phyloP scores from a whole-genome alignment of 306 rosid genomes.

The Macrotyloma uniflorum region DNA sequence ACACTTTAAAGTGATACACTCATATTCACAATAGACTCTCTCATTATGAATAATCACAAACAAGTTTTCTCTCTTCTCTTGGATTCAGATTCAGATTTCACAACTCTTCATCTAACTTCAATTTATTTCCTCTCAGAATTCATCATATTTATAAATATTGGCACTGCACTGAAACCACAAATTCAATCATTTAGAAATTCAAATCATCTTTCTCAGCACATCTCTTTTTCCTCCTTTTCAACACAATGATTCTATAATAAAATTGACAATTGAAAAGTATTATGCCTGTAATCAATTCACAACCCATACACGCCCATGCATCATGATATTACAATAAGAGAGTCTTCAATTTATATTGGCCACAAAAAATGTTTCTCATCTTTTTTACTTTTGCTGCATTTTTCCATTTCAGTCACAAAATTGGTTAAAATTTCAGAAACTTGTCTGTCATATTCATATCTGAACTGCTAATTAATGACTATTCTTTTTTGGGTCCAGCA shows the following conservation, averaged over 20 bases:
- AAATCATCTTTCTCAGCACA: neutral
- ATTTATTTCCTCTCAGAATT: too few relatives aligned
- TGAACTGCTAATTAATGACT: neutral
- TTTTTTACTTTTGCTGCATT: neutral
- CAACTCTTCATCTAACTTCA: too few relatives aligned
- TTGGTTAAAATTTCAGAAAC: neutral
- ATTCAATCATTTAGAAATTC: too few relatives aligned
- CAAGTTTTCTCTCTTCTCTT: too few relatives aligned
- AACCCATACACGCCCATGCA: neutral
- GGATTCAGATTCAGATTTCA: too few relatives aligned
- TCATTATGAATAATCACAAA: too few relatives aligned
- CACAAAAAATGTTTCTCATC: neutral
- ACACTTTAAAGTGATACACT: too few relatives aligned
- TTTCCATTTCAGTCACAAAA: neutral
- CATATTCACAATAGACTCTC: too few relatives aligned
- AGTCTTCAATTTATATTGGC: neutral
- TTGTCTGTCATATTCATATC: neutral
- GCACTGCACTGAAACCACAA: too few relatives aligned
- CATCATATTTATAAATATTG: too few relatives aligned
- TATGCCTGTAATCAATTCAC: too few relatives aligned
- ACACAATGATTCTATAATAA: neutral
- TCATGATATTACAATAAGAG: neutral
- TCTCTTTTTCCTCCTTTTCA: neutral
- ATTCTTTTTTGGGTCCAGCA: neutral
- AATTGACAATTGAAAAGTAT: neutral